Evolutionary conservation across 768 basidiomycete species (phyloP).

Genomic region (Phaffia australis): DNA sequence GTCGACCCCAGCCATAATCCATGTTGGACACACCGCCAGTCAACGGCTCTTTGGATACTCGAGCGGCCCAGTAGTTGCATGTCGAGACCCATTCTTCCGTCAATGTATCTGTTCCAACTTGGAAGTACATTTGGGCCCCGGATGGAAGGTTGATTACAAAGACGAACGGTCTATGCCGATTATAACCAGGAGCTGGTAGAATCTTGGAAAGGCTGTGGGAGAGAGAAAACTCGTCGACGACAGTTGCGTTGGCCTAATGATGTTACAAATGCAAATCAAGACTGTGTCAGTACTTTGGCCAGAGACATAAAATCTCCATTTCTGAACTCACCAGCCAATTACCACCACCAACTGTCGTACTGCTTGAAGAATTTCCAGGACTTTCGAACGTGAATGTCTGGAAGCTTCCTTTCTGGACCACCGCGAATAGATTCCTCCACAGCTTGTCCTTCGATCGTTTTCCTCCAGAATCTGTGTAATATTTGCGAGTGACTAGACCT

Average conservation of each 20-base stretch:
- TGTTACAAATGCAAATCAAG: background rate
- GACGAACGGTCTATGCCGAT: conserved; percentile 77
- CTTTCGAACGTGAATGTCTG: conserved; percentile 88
- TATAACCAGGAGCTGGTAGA: conserved; percentile 84
- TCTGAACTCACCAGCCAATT: conserved; percentile 84
- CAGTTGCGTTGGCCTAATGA: conserved; percentile 66
- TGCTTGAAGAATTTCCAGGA: conserved; percentile 8
- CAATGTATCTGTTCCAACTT: conserved; percentile 96
- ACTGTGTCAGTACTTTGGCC: background rate
- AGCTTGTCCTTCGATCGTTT: conserved; percentile 76
- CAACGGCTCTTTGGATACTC: conserved; percentile 87
- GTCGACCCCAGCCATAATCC: conserved; percentile 80
- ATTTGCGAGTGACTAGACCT: conserved; percentile 86
- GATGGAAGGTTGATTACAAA: conserved; percentile 83
- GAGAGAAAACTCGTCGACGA: conserved; percentile 70
- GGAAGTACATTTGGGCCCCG: conserved; percentile 93
- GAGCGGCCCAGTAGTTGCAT: conserved; percentile 98
- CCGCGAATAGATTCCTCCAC: conserved; percentile 93
- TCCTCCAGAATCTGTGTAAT: conserved; percentile 77
- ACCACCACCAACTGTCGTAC: conserved; percentile 68
- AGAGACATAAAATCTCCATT: background rate
- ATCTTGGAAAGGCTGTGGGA: conserved; percentile 79
- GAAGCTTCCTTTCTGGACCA: conserved; percentile 86
- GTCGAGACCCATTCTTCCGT: conserved; percentile 98
- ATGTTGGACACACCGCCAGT: conserved; percentile 96